These are phyloP conservation scores for Mycena polygramma DNA, from an alignment of 768 basidiomycete genomes.

Conservation along the genomic window DNA sequence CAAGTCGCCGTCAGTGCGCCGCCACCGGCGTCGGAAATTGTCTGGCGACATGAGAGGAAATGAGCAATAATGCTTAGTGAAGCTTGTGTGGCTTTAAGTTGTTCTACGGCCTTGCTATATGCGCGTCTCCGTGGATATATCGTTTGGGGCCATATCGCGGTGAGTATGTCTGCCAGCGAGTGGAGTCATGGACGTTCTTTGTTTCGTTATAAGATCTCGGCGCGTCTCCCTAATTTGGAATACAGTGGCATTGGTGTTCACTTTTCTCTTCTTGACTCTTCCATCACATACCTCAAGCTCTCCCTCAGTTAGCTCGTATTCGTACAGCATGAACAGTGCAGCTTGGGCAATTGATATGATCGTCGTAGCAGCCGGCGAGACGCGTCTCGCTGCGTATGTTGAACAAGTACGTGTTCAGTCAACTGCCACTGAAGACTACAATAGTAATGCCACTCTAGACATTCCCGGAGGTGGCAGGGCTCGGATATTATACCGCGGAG, in stretches of 20 bases:
- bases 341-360: conserved; percentile 27
- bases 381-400: conserved; percentile 31
- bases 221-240: conserved; percentile 7
- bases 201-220: too few species aligned
- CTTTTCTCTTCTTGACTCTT: background rate
- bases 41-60: too few species aligned
- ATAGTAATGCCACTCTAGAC: conserved; percentile 5
- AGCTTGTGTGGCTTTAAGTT: too few species aligned
- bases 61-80: too few species aligned
- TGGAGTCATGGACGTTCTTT: too few species aligned
- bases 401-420: conserved; percentile 18
- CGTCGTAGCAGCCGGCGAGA: conserved; percentile 31
- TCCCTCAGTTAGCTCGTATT: background rate
- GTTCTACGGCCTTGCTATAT: too few species aligned
- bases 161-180: too few species aligned
- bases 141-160: too few species aligned
- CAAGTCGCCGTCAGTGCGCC: too few species aligned
- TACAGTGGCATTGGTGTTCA: conserved; percentile 8
- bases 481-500: conserved; percentile 12
- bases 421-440: background rate
- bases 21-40: too few species aligned
- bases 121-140: too few species aligned
- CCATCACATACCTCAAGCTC: background rate
- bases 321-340: conserved; percentile 11
- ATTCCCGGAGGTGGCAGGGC: conserved; percentile 4